Base-by-base conservation (phyloP, 129 eudicot genomes). In the Flaveria brownii region DNA sequence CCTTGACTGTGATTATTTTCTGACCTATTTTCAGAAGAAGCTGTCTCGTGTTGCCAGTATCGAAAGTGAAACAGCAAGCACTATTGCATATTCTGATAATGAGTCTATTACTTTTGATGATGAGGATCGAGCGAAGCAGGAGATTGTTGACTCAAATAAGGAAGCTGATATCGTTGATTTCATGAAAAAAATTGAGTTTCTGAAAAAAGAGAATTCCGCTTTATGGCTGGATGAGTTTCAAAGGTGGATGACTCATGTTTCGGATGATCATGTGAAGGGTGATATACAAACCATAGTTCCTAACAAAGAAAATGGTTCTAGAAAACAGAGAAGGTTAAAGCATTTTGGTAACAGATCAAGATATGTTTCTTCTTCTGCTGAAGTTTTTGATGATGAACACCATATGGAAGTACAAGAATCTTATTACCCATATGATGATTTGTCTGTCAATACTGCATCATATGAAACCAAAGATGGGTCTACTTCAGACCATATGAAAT, bases 201-300 rank as follows among this genome's bases (percentile, higher is more conserved):
- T 90, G 92, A 93, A 93, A 60, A 88, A 75, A 73, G 95, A 93
- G 72, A 84, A 81, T 25, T 85, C 98, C 51, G 73, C 16, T 66
- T 57, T 62, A 70, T 93, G 98, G 98, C 76, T 90, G 78, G 88
- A 83, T 71, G 98, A 93, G 72, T 81, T 93, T 72, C 88, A 85
- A 77, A 86, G 79, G 63, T 93, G 98, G 98, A 86, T 88, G 83
- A 77, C 83, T 86, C 90, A 80, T 49, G 86, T 72, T 41, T 76
- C 96, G 30, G 83, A 77, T 56, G 74, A 72, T 78, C 70, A 68
- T 59, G 82, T 16, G 6, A 86, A 83, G 72, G 82, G 77, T 71
- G 47, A 65, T 75, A 85, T 80, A 71, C 69, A 49, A 74, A 2
- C 72, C 12, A 60, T 66, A 46, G 33, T 56, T 81, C 70, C 79